Conservation (phyloP, 495 filamentous ascomycete species). For the Podospora comata region DNA sequence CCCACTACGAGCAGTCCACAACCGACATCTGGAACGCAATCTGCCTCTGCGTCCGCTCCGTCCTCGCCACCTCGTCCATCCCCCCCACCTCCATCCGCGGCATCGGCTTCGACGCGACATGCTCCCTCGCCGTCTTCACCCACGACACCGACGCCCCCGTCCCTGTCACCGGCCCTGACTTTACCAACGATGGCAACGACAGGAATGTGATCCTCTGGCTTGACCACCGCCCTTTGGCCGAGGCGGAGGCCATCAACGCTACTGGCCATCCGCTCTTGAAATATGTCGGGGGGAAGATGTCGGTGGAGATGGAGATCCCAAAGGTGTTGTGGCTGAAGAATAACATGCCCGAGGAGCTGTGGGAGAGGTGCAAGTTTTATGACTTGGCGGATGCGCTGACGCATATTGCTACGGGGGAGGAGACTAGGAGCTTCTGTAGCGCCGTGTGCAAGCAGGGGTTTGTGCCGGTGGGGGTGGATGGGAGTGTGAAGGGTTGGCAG, state of each 20-base stretch:
- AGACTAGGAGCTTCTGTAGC: conserved; percentile 88
- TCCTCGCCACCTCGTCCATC: conserved; percentile 74
- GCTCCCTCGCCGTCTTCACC: conserved; percentile 87
- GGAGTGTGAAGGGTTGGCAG: conserved; percentile 97
- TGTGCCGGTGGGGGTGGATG: conserved; percentile 92
- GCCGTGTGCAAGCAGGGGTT: conserved; percentile 95
- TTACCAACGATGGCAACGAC: conserved; percentile 71
- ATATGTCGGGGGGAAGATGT: conserved; percentile 96
- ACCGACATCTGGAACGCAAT: conserved; percentile 93
- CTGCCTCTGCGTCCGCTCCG: conserved; percentile 73
- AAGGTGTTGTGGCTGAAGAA: conserved; percentile 98
- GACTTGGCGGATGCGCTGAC: conserved; percentile 92
- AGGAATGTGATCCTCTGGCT: conserved; percentile 92
- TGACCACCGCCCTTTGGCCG: conserved; percentile 83
- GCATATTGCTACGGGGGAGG: conserved; percentile 90
- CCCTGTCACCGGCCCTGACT: conserved; percentile 81
- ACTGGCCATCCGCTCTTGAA: conserved; percentile 89
- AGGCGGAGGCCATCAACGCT: conserved; percentile 86
- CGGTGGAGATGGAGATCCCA: conserved; percentile 97
- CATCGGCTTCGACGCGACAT: conserved; percentile 96
- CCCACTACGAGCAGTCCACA: conserved; percentile 97
- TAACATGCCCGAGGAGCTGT: conserved; percentile 90
- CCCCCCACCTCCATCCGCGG: conserved; percentile 70
- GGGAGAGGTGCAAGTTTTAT: conserved; percentile 91
- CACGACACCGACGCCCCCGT: conserved; percentile 86